These are phyloP conservation scores for Claviceps humidiphila DNA, from an alignment of 2,329 filamentous ascomycete species.

Conservation along the genomic window DNA sequence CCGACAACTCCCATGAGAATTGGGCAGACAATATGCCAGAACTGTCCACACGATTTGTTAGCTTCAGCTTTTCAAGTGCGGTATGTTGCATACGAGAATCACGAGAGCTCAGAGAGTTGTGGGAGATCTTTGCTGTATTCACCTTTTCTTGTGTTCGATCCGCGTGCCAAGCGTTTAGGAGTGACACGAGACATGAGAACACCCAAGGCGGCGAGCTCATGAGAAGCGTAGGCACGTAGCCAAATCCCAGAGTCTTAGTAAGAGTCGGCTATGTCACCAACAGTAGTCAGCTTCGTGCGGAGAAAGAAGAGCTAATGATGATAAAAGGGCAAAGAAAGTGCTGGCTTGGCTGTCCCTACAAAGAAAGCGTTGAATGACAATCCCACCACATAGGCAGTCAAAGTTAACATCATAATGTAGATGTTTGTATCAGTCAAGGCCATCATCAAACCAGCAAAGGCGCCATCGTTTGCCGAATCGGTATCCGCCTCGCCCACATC, in stretches of 20 bases:
- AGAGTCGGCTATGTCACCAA: constrained; percentile 27
- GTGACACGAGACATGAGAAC: constrained; percentile 43
- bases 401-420: constrained; percentile 49
- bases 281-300: constrained; percentile 1
- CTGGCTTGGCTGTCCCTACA: constrained; percentile 14
- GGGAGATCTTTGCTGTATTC: constrained; percentile 7
- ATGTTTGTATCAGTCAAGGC: constrained; percentile 48
- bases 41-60: constrained; percentile 21
- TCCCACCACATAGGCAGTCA: constrained; percentile 47
- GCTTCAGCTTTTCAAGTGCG: too few relatives aligned
- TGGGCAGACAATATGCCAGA: constrained; percentile 44
- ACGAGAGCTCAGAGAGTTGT: neutral
- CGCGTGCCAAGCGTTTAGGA: constrained; percentile 41
- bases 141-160: constrained; percentile 41
- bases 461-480: constrained; percentile 34
- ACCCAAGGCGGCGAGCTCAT: constrained; percentile 46
- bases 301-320: neutral
- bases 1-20: constrained; percentile 40
- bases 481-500: constrained; percentile 43
- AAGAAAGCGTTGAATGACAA: constrained; percentile 43
- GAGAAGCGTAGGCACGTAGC: constrained; percentile 37
- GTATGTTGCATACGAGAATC: too few relatives aligned
- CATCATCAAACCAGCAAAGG: constrained; percentile 42
- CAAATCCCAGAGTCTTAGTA: constrained; percentile 39
- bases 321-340: neutral